phyloP scores from a whole-genome alignment of 805 yeast species.

The Suhomyces sp. region DNA sequence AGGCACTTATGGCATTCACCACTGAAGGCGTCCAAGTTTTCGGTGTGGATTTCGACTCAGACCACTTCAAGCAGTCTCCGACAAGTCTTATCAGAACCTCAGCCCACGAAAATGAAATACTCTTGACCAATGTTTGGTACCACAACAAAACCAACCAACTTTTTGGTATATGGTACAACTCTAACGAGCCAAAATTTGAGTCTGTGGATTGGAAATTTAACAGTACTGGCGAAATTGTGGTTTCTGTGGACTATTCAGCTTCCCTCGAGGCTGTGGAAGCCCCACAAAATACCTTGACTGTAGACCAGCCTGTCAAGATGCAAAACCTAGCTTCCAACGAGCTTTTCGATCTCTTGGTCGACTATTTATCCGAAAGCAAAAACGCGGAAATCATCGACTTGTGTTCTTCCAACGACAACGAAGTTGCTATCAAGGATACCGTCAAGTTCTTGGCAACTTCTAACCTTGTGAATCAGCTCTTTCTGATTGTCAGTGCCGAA shows the following conservation, averaged over 20 bases:
- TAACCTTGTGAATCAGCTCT: conserved; percentile 20
- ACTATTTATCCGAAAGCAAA: conserved; percentile 7
- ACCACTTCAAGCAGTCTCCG: conserved; percentile 7
- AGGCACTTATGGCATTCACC: conserved; percentile 27
- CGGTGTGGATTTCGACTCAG: conserved; percentile 10
- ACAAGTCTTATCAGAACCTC: conserved; percentile 15
- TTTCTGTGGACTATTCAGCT: conserved; percentile 6
- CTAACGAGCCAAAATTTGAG: conserved; percentile 25
- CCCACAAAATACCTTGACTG: conserved; percentile 9
- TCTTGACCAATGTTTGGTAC: conserved; percentile 30
- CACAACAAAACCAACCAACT: conserved; percentile 20
- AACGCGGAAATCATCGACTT: conserved; percentile 14
- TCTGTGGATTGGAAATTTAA: conserved; percentile 12
- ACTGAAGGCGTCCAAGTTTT: conserved; percentile 33
- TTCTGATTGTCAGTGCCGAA: conserved; percentile 24
- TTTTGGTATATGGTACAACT: conserved; percentile 41
- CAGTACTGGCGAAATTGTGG: conserved; percentile 10
- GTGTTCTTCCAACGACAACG: conserved; percentile 30
- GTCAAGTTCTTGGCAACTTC: conserved; percentile 34
- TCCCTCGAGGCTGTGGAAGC: neutral
- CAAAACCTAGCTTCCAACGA: conserved; percentile 22
- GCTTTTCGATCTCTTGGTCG: conserved; percentile 14
- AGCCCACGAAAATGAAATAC: conserved; percentile 9
- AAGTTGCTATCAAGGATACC: conserved; percentile 27
- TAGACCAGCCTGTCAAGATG: conserved; percentile 19